Base-by-base conservation (phyloP, 257 asterid species). In the Lycium ferocissimum region DNA sequence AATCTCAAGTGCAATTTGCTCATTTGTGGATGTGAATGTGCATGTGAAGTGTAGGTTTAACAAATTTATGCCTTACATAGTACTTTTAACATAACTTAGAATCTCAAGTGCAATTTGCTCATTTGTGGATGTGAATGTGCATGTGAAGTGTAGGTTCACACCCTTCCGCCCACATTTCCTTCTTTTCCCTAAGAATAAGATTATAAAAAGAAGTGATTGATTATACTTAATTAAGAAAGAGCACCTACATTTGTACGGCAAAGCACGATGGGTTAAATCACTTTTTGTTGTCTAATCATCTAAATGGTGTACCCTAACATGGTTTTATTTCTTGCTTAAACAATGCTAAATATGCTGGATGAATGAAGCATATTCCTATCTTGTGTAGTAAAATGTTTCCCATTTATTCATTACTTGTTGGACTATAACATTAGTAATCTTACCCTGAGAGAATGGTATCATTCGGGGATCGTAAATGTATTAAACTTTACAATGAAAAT, bases 251-350 rank as follows among this genome's bases (percentile, higher is more conserved):
- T 49, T 75, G 81, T 75, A 49, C 81, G 45, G 62, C 10, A 49
- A 75, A 38, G 49, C 45, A 9, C 11, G 62, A 75, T 75, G 81
- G 81, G 81, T 75, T 75, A 75, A 75, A 75, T 75, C 14, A 22
- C 9, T 6, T 49, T 0, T 22, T 49, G 62, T 22, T 75, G 45
- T 75, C 62, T 49, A 75, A 75, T 75, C 62, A 22, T 75, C 81
- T 49, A 22, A 49, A 49, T 72, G 56, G 11, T 49, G 81, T 6
- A 49, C 43, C 43, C 81, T 75, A 49, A 22, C 22, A 13, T 22
- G 62, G 4, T 75, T 75, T 75, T 75, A 75, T 49, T 75, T 75
- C 2, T 75, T 75, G 45, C 62, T 75, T 75, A 75, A 75, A 22
- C 13, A 75, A 75, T 22, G 13, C 49, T 20, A 53, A 75, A 6